Conservation (phyloP, 768 basidiomycete species). For the Mycena albidolilacea region DNA sequence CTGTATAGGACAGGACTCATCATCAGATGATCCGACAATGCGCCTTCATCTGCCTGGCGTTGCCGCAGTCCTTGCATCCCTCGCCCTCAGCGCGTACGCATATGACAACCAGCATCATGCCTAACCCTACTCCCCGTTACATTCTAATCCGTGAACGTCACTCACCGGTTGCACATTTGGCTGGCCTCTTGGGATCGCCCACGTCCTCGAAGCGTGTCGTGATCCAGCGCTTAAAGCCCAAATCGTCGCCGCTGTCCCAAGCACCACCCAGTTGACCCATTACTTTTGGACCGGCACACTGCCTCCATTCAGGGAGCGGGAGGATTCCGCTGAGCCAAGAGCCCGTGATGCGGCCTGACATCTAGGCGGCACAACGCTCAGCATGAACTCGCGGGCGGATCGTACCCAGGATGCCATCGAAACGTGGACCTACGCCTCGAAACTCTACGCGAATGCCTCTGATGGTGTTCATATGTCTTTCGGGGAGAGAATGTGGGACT, state of each 20-base stretch:
- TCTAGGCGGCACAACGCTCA: constrained; percentile 18
- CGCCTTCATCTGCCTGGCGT: background rate
- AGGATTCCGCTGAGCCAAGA: constrained; percentile 15
- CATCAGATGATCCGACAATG: background rate
- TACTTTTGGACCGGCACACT: constrained; percentile 23
- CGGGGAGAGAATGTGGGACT: constrained; percentile 2
- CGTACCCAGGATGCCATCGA: constrained; percentile 10
- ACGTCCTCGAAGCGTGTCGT: too few relatives aligned
- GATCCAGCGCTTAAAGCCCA: background rate
- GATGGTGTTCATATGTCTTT: constrained; percentile 11
- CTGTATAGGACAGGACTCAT: too few relatives aligned
- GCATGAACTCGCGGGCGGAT: background rate
- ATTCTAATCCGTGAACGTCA: background rate
- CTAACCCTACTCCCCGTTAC: background rate
- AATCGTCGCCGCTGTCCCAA: constrained; percentile 18
- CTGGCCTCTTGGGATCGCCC: background rate
- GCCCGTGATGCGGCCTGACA: constrained; percentile 12
- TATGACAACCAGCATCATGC: constrained; percentile 7
- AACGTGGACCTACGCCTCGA: constrained; percentile 20
- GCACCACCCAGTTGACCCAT: background rate
- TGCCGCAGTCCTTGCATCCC: background rate
- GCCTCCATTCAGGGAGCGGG: constrained; percentile 12
- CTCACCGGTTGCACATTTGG: background rate
- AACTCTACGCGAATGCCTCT: constrained; percentile 8
- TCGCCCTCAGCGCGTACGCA: background rate